These are phyloP conservation scores for Colletotrichum sp. DNA, from an alignment of 2,329 filamentous ascomycete species.

Conservation along the genomic window DNA sequence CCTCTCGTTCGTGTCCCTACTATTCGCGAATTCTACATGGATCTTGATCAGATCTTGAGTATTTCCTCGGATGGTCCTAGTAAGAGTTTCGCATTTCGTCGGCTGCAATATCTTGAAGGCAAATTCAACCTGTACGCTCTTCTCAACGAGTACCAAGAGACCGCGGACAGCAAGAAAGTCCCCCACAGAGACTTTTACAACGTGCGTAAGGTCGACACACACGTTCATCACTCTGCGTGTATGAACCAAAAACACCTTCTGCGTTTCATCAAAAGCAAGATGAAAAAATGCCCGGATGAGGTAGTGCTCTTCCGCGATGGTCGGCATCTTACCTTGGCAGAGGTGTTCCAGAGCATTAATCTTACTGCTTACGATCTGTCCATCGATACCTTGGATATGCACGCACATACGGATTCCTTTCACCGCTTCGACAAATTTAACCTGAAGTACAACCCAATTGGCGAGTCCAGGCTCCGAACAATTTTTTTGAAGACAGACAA, in stretches of 20 bases:
- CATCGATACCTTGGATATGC: constrained; percentile 99
- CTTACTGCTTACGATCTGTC: constrained; percentile 96
- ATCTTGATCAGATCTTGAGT: constrained; percentile 83
- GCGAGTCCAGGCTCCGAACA: constrained; percentile 92
- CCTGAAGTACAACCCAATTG: constrained; percentile 96
- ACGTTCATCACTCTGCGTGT: constrained; percentile 98
- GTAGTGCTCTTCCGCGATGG: constrained; percentile 91
- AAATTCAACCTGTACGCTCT: constrained; percentile 96
- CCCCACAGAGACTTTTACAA: constrained; percentile 99
- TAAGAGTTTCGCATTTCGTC: constrained; percentile 95
- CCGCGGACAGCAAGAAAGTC: constrained; percentile 96
- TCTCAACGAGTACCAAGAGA: constrained; percentile 96
- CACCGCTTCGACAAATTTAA: constrained; percentile 99
- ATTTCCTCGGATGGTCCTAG: constrained; percentile 95
- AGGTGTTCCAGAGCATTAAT: constrained; percentile 98
- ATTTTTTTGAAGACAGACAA: constrained; percentile 99
- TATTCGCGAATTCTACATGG: constrained; percentile 94
- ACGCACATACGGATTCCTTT: constrained; percentile 96
- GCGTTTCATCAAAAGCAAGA: constrained; percentile 99
- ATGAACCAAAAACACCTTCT: constrained; percentile 99
- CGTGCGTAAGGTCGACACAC: constrained; percentile 96
- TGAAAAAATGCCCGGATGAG: constrained; percentile 98
- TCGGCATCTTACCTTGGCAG: constrained; percentile 85
- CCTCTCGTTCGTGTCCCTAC: constrained; percentile 88
- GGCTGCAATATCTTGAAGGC: constrained; percentile 93